Percentiles rank a stretch among this genome's conserved stretches.
Conservation (phyloP, 2,329 filamentous ascomycete genomes). For the Didymella segeticola region DNA sequence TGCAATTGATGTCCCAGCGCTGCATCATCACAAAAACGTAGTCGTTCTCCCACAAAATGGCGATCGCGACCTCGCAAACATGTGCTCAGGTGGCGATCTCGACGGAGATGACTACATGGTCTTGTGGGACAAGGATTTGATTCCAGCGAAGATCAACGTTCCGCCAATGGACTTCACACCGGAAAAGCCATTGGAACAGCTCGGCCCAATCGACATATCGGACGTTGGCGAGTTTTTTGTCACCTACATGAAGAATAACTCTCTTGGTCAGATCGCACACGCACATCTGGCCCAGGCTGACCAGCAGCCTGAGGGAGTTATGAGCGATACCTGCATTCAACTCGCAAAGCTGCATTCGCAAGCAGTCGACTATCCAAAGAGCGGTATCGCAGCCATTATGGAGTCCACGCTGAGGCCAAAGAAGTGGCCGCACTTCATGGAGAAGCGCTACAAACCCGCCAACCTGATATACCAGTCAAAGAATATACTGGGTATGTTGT, state of each 20-base stretch:
- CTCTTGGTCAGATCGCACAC: constrained; percentile 78
- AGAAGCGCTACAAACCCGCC: constrained; percentile 62
- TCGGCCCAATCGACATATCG: constrained; percentile 69
- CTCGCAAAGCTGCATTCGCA: constrained; percentile 84
- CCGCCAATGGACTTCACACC: constrained; percentile 79
- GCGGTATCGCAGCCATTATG: constrained; percentile 78
- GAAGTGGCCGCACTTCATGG: constrained; percentile 87
- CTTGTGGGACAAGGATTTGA: constrained; percentile 81
- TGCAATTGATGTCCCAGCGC: constrained; percentile 75
- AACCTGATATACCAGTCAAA: constrained; percentile 67
- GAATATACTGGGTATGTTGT: constrained; percentile 80
- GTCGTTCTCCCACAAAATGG: constrained; percentile 86
- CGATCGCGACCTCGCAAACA: constrained; percentile 84
- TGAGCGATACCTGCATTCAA: constrained; percentile 69
- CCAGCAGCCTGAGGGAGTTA: constrained; percentile 65
- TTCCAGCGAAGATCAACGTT: constrained; percentile 70
- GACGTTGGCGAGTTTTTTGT: constrained; percentile 89
- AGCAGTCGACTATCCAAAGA: constrained; percentile 95
- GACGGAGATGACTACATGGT: constrained; percentile 97
- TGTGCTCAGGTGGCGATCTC: constrained; percentile 95
- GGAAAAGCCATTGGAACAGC: constrained; percentile 62
- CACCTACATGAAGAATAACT: constrained; percentile 89
- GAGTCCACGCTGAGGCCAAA: constrained; percentile 64
- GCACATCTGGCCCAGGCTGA: constrained; percentile 84
- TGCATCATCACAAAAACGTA: constrained; percentile 81